A percentile compares a stretch with the other conserved stretches of the same genome.
phyloP scores from a whole-genome alignment of 139 green algal genomes.

The Asterochloris erici region DNA sequence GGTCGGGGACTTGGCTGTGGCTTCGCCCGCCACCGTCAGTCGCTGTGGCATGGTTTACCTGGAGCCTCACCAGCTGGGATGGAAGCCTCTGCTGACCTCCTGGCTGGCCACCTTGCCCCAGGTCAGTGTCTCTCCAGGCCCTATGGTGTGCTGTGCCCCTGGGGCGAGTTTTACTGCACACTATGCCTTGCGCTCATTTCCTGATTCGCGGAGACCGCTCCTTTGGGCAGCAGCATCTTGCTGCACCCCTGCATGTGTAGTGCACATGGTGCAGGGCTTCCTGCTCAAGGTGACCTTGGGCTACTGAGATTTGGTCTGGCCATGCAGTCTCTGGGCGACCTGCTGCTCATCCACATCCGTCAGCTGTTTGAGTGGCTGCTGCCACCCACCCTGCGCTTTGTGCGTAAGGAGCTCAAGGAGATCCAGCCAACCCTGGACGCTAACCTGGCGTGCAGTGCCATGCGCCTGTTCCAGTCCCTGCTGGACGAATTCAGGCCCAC shows the following conservation, averaged over 20 bases:
- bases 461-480: constrained; percentile 50
- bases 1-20: constrained; percentile 67
- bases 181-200: no score
- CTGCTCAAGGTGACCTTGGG: no score
- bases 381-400: constrained; percentile 57
- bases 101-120: constrained; percentile 43
- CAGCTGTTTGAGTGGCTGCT: constrained; percentile 63
- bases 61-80: constrained; percentile 71
- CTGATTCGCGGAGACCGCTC: no score
- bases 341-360: constrained; percentile 43
- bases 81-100: constrained; percentile 51
- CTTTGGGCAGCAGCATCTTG: no score
- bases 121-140: background rate
- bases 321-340: constrained; percentile 36
- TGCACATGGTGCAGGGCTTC: no score
- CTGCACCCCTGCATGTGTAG: no score
- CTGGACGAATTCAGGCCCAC: constrained; percentile 44
- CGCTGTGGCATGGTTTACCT: constrained; percentile 85
- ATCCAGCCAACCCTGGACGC: constrained; percentile 62
- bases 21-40: constrained; percentile 74
- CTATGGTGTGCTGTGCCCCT: no score
- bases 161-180: no score
- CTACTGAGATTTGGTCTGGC: background rate
- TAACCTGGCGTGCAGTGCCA: constrained; percentile 42
- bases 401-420: constrained; percentile 66